Conservation (phyloP, 208 protist species). For the Eutreptiella sp. region DNA sequence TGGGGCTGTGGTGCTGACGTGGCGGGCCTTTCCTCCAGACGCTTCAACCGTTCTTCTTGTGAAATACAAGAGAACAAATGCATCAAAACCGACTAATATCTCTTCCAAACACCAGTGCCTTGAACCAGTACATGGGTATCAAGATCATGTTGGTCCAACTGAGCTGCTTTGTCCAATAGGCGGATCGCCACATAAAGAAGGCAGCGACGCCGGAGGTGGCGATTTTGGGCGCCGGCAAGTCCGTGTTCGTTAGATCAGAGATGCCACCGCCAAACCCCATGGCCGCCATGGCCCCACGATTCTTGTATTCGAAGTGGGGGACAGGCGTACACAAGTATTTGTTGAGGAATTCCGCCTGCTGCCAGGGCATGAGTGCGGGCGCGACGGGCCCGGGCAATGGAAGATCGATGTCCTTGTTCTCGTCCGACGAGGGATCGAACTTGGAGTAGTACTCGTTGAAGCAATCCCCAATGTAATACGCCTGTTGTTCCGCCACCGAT, state of each 20-base stretch:
- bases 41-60: too few relatives aligned
- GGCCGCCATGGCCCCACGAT: conserved; percentile 11
- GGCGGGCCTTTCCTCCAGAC: too few relatives aligned
- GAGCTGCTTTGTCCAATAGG: conserved; percentile 35
- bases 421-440: too few relatives aligned
- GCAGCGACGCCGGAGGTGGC: conserved; percentile 25
- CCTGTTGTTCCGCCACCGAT: conserved; percentile 35
- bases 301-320: conserved; percentile 12
- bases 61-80: too few relatives aligned
- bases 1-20: too few relatives aligned
- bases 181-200: conserved; percentile 32
- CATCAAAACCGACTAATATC: conserved; percentile 32
- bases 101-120: conserved; percentile 26
- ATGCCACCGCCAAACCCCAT: conserved; percentile 8
- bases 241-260: conserved; percentile 18
- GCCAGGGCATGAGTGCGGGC: too few relatives aligned
- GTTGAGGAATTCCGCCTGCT: conserved; percentile 35
- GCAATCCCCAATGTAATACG: conserved; percentile 29
- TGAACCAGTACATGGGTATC: conserved; percentile 41
- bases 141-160: conserved; percentile 27
- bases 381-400: too few relatives aligned
- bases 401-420: too few relatives aligned
- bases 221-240: neutral
- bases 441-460: conserved; percentile 27
- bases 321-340: conserved; percentile 31